Evolutionary conservation across 495 filamentous ascomycete genomes (phyloP).

Genomic region (Tuber aestivum): DNA sequence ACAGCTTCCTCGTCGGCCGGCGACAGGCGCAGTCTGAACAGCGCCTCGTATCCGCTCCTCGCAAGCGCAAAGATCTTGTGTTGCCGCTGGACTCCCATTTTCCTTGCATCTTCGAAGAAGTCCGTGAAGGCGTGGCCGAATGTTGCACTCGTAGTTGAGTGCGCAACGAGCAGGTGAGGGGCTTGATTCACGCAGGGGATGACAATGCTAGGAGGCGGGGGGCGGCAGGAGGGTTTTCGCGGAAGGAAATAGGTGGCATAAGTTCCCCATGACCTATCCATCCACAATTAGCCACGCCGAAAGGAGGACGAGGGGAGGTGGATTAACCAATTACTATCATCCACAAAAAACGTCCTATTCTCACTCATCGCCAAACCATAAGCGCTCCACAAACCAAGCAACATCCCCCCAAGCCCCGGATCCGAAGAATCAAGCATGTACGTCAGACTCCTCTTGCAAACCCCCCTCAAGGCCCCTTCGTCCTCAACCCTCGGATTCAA

Average conservation of each 20-base stretch:
- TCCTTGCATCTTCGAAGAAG: constrained; percentile 48
- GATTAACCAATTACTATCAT: constrained; percentile 62
- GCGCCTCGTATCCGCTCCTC: constrained; percentile 57
- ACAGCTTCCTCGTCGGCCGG: constrained; percentile 49
- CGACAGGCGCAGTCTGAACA: constrained; percentile 58
- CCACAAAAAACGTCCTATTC: constrained; percentile 64
- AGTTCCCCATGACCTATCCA: constrained; percentile 57
- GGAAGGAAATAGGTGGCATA: constrained; percentile 62
- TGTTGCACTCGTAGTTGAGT: constrained; percentile 52
- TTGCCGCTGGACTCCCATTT: constrained; percentile 50
- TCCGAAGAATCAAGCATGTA: constrained; percentile 63
- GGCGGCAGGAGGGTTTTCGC: constrained; percentile 52
- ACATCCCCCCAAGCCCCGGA: constrained; percentile 60
- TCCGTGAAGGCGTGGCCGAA: constrained; percentile 56
- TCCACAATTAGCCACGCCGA: constrained; percentile 10
- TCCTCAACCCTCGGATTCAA: constrained; percentile 54
- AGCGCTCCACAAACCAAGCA: constrained; percentile 69
- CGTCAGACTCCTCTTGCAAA: constrained; percentile 62
- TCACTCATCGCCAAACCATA: constrained; percentile 68
- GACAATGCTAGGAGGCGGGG: constrained; percentile 58
- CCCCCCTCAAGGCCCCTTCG: constrained; percentile 44
- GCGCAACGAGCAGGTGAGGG: constrained; percentile 61
- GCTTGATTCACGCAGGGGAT: constrained; percentile 66
- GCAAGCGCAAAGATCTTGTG: constrained; percentile 56
- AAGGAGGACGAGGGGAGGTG: background rate